A percentile compares a stretch with the other conserved stretches of the same genome.
These are phyloP conservation scores for Thelonectria blattea DNA, from an alignment of 2,329 filamentous ascomycete species.

Conservation along the genomic window DNA sequence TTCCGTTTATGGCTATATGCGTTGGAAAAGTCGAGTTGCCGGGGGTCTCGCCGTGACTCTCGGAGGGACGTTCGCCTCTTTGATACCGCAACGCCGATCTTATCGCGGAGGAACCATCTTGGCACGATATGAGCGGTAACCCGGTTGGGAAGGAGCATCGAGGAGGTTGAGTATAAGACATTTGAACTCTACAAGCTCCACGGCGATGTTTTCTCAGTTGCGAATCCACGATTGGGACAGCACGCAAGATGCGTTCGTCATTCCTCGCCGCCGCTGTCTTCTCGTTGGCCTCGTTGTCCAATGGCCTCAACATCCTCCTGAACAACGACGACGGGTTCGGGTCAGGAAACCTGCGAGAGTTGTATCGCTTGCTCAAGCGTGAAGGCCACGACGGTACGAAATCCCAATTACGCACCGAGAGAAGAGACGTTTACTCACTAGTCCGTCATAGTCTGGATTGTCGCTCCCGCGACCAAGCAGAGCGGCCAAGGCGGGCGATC, in stretches of 20 bases:
- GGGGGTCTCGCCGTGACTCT: neutral
- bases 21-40: neutral
- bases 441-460: constrained; percentile 35
- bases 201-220: neutral
- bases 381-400: constrained; percentile 37
- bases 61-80: neutral
- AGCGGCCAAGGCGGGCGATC: constrained; percentile 40
- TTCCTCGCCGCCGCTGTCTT: constrained; percentile 27
- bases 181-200: neutral
- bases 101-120: neutral
- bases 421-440: neutral
- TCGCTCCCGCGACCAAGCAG: constrained; percentile 40
- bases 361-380: constrained; percentile 39
- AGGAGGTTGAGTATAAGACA: neutral
- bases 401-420: fast-evolving
- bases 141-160: constrained; percentile 12
- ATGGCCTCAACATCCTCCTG: constrained; percentile 39
- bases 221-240: neutral
- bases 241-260: constrained; percentile 30
- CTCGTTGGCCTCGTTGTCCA: constrained; percentile 24
- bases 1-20: neutral
- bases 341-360: constrained; percentile 39
- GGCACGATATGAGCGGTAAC: neutral
- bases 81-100: constrained; percentile 3
- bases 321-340: constrained; percentile 43